phyloP scores from a whole-genome alignment of 345 rosid species.

The Citrus australasica region DNA sequence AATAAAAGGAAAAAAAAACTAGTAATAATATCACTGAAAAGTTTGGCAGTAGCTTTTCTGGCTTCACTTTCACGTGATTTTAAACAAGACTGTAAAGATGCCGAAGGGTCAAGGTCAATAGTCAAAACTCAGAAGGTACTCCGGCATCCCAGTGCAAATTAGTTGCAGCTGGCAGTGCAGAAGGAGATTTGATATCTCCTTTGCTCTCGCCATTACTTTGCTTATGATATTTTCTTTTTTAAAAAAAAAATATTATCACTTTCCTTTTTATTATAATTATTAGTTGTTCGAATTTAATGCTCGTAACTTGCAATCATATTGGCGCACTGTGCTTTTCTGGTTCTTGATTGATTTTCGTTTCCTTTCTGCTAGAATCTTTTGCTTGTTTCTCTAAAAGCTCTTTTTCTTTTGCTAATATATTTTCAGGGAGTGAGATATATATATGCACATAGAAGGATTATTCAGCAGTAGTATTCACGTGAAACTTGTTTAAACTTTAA shows the following conservation, averaged over 20 bases:
- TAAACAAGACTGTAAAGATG: not conserved
- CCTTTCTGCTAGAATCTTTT: not conserved
- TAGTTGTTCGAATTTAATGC: not conserved
- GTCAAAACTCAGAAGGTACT: no score
- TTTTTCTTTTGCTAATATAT: not conserved
- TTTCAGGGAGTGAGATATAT: slow-evolving; percentile 22
- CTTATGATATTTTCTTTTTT: not conserved
- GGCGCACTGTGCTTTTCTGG: not conserved
- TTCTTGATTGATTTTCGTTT: not conserved
- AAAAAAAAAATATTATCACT: not conserved
- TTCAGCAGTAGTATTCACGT: not conserved
- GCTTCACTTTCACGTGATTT: not conserved
- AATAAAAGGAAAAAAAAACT: not conserved
- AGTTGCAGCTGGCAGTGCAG: no score
- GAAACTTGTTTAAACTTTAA: not conserved
- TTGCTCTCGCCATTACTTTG: not conserved
- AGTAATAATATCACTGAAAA: not conserved
- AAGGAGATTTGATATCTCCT: not conserved
- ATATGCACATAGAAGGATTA: not conserved
- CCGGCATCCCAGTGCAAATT: no score
- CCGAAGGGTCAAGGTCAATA: not conserved
- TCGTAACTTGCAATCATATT: no score
- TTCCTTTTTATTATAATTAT: not conserved
- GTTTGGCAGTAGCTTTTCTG: not conserved
- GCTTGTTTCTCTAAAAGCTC: not conserved